Evolutionary conservation across 2,329 filamentous ascomycete genomes (phyloP).

Genomic region (Colletotrichum spaethianum): DNA sequence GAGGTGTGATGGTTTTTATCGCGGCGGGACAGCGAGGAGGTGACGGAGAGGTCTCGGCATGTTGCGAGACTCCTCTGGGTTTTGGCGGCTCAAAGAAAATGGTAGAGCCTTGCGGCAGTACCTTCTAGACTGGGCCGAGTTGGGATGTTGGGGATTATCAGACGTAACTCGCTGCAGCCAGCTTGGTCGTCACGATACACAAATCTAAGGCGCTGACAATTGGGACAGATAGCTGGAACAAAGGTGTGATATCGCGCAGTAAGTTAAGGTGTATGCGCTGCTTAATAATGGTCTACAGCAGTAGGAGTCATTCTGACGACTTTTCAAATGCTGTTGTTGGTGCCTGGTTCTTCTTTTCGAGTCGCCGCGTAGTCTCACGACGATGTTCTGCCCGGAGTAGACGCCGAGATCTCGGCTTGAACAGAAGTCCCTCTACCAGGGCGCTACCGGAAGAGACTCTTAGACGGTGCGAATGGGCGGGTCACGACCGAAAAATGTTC

Average conservation of each 20-base stretch:
- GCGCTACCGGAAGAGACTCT: too few relatives aligned
- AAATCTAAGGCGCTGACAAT: neutral
- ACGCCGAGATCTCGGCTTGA: neutral
- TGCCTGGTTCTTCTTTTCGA: neutral
- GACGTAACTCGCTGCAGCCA: neutral
- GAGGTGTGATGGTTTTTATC: constrained; percentile 5
- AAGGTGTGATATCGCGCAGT: neutral
- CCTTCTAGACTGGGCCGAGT: neutral
- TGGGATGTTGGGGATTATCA: neutral
- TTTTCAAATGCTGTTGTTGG: neutral
- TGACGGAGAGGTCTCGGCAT: neutral
- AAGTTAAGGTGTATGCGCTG: too few relatives aligned
- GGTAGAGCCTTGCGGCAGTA: neutral
- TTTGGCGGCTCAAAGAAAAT: neutral
- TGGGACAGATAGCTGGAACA: neutral
- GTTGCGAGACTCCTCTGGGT: neutral
- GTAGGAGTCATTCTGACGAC: neutral
- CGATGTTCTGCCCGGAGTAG: neutral
- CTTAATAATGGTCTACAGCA: neutral
- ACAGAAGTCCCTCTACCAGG: neutral
- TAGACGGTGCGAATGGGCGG: too few relatives aligned
- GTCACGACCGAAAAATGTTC: neutral
- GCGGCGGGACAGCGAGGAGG: neutral
- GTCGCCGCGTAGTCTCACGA: neutral
- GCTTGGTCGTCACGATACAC: neutral